phyloP scores from a whole-genome alignment of 1,139 yeast genomes.

The Geotrichum histeridarum region DNA sequence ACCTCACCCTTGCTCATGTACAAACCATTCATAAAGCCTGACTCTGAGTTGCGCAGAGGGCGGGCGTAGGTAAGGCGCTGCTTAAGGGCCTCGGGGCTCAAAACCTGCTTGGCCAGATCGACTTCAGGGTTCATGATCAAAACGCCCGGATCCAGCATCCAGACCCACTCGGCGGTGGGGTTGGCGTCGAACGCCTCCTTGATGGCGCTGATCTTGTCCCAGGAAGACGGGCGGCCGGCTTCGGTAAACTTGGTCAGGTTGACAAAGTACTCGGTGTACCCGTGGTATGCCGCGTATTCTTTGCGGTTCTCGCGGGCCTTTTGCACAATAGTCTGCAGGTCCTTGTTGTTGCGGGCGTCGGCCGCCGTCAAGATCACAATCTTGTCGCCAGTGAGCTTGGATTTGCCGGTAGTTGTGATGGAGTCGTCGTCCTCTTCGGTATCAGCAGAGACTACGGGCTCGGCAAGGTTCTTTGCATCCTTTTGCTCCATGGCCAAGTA shows the following conservation, averaged over 20 bases:
- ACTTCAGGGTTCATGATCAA: conserved; percentile 33
- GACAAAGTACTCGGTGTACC: conserved; percentile 32
- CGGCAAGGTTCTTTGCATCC: conserved; percentile 14
- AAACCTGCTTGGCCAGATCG: conserved; percentile 33
- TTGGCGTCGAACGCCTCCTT: conserved; percentile 28
- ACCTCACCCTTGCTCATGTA: conserved; percentile 23
- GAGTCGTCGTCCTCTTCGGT: too few relatives aligned
- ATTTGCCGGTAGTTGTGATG: conserved; percentile 21
- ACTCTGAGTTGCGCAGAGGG: conserved; percentile 21
- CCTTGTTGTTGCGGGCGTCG: conserved; percentile 30
- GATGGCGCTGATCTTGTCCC: conserved; percentile 35
- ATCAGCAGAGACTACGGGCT: conserved; percentile 4
- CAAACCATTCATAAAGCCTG: conserved; percentile 23
- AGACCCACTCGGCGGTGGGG: conserved; percentile 37
- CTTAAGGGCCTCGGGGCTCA: conserved; percentile 30
- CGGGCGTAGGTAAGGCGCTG: conserved; percentile 27
- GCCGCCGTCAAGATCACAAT: conserved; percentile 33
- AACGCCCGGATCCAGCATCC: conserved; percentile 37
- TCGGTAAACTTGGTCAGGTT: conserved; percentile 26
- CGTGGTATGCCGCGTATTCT: conserved; percentile 34
- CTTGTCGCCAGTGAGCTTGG: conserved; percentile 28
- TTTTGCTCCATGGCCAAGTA: conserved; percentile 15
- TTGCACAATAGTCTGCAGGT: conserved; percentile 27
- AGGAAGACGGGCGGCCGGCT: conserved; percentile 24
- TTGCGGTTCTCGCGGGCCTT: conserved; percentile 33